Evolutionary conservation across 352 stramenopile genomes (phyloP).

Genomic region (Plasmopara halstedii): DNA sequence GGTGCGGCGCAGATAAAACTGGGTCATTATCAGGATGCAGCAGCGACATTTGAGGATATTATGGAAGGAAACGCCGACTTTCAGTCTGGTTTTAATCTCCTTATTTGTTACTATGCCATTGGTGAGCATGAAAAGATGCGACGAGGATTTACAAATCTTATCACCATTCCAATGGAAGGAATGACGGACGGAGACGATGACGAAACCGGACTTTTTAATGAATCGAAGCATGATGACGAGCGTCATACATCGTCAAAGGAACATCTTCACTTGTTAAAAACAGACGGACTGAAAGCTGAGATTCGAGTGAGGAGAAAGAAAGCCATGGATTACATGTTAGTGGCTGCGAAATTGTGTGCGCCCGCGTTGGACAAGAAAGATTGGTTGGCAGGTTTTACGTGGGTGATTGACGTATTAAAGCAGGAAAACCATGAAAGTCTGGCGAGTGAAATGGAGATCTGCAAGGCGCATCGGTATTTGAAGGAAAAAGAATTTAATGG

Average conservation of each 20-base stretch:
- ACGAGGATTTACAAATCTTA: slow-evolving; percentile 86
- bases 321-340: slow-evolving; percentile 88
- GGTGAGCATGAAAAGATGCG: slow-evolving; percentile 94
- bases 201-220: slow-evolving; percentile 45
- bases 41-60: slow-evolving; percentile 92
- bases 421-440: slow-evolving; percentile 85
- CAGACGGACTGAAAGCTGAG: slow-evolving; percentile 68
- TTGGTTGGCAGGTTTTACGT: slow-evolving; percentile 90
- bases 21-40: slow-evolving; percentile 91
- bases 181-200: slow-evolving; percentile 83
- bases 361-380: slow-evolving; percentile 89
- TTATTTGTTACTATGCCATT: slow-evolving; percentile 96
- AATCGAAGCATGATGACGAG: slow-evolving; percentile 37
- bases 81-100: slow-evolving; percentile 95
- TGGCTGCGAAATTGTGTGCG: slow-evolving; percentile 91
- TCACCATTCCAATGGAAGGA: slow-evolving; percentile 86
- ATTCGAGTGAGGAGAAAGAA: slow-evolving; percentile 71
- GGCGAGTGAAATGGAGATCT: slow-evolving; percentile 89
- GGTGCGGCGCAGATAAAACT: slow-evolving; percentile 91
- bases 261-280: slow-evolving; percentile 56
- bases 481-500: slow-evolving; percentile 91
- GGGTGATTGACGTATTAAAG: slow-evolving; percentile 91
- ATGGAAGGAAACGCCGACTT: slow-evolving; percentile 92
- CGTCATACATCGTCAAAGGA: slow-evolving; percentile 34
- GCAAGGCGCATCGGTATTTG: slow-evolving; percentile 85